Conservation (phyloP, 257 asterid genomes). For the Penstemon davidsonii region DNA sequence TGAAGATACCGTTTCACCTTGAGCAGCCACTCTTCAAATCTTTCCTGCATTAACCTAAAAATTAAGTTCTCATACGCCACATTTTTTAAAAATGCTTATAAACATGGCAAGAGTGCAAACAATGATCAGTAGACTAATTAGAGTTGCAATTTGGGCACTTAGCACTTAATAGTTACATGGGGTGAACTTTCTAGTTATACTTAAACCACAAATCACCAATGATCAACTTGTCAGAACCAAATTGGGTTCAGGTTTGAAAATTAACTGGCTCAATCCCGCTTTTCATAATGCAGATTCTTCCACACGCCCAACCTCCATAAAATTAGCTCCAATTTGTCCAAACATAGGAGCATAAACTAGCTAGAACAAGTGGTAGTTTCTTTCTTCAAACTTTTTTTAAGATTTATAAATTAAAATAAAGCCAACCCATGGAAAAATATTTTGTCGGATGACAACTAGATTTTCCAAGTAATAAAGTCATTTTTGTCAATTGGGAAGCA, state of each 20-base stretch:
- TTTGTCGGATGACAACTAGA: background rate
- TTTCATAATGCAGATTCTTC: too few relatives aligned
- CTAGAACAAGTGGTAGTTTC: conserved; percentile 11
- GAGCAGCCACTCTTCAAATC: conserved; percentile 78
- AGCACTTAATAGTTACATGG: too few relatives aligned
- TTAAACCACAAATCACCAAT: too few relatives aligned
- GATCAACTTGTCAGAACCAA: too few relatives aligned
- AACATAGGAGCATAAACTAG: conserved; percentile 11
- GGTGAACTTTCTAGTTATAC: too few relatives aligned
- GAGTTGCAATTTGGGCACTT: too few relatives aligned
- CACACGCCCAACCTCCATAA: too few relatives aligned
- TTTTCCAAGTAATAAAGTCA: conserved; percentile 2
- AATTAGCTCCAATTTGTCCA: conserved; percentile 8
- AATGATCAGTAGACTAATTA: conserved; percentile 1
- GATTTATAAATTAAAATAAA: too few relatives aligned
- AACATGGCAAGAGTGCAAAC: conserved; percentile 23
- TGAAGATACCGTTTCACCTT: conserved; percentile 61
- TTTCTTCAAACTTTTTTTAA: background rate
- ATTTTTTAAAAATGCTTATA: background rate
- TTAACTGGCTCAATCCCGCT: too few relatives aligned
- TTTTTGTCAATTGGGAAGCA: background rate
- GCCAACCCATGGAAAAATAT: background rate
- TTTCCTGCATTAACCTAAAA: conserved; percentile 59
- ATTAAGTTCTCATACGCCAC: background rate
- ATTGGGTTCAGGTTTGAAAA: too few relatives aligned